phyloP scores from a whole-genome alignment of 1,139 yeast species.

The Debaryomyces udenii region DNA sequence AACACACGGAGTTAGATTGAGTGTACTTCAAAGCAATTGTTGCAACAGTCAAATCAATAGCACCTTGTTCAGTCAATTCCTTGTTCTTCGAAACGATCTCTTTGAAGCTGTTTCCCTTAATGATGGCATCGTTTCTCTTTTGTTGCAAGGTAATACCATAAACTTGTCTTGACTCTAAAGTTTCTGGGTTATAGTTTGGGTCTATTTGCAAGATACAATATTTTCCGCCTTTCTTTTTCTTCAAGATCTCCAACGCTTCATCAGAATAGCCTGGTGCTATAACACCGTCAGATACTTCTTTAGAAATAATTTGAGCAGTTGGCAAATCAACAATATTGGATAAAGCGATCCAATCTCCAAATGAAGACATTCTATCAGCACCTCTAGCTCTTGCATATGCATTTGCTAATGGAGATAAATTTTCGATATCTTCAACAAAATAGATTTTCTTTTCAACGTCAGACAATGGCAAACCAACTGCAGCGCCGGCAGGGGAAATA shows the following conservation, averaged over 20 bases:
- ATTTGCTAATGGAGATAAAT: constrained; percentile 92
- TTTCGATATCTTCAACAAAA: constrained; percentile 92
- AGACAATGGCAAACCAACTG: constrained; percentile 89
- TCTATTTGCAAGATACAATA: constrained; percentile 95
- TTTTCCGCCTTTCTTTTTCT: constrained; percentile 95
- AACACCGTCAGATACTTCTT: constrained; percentile 97
- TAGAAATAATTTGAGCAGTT: constrained; percentile 95
- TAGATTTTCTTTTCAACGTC: constrained; percentile 93
- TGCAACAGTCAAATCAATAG: constrained; percentile 91
- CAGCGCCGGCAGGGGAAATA: constrained; percentile 98
- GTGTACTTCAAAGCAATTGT: constrained; percentile 97
- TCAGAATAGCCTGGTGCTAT: constrained; percentile 96
- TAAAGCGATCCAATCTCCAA: constrained; percentile 97
- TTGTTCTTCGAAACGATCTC: constrained; percentile 90
- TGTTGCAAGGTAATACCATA: constrained; percentile 95
- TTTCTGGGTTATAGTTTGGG: constrained; percentile 86
- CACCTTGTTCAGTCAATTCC: constrained; percentile 86
- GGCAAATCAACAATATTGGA: constrained; percentile 95
- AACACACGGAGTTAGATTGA: constrained; percentile 97
- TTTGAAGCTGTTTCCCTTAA: constrained; percentile 81
- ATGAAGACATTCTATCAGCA: constrained; percentile 99
- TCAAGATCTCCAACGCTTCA: constrained; percentile 86
- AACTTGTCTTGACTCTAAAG: constrained; percentile 88
- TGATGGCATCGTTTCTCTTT: constrained; percentile 96
- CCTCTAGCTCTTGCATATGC: constrained; percentile 99